A percentile compares a stretch with the other conserved stretches of the same genome.
phyloP scores from a whole-genome alignment of 148 eudicot genomes.

The Chenopodium album region DNA sequence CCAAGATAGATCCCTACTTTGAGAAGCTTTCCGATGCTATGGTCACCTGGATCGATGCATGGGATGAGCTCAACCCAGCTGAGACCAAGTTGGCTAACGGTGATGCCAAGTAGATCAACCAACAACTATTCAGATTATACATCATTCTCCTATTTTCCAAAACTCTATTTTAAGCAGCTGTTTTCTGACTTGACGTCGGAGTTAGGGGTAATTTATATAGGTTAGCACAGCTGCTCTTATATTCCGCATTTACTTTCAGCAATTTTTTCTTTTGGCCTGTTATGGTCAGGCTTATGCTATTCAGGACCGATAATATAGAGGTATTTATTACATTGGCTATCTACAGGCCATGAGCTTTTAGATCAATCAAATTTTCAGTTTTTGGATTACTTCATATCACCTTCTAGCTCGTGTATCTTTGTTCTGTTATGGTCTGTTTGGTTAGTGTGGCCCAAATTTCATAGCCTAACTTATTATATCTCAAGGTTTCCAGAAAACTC shows the following conservation, averaged over 20 bases:
- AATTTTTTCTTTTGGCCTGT: neutral
- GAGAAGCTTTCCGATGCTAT: conserved; percentile 64
- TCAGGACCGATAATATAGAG: neutral
- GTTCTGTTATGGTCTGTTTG: neutral
- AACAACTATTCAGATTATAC: neutral
- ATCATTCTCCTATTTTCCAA: neutral
- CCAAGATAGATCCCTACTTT: conserved; percentile 51
- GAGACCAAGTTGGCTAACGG: conserved; percentile 15
- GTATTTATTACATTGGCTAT: conserved; percentile 2
- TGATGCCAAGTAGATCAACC: conserved; percentile 25
- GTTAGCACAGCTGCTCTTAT: neutral
- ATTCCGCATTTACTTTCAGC: neutral
- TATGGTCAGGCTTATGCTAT: neutral
- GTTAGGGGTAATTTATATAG: neutral
- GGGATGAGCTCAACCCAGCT: conserved; percentile 63
- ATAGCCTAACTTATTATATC: no score
- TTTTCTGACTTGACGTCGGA: neutral
- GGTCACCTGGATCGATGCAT: conserved; percentile 65
- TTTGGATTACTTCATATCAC: neutral
- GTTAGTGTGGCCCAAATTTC: no score
- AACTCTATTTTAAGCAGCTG: neutral
- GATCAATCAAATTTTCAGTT: neutral
- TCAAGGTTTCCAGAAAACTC: no score
- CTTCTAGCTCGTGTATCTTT: neutral
- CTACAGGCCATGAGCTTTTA: conserved; percentile 4